phyloP scores from a whole-genome alignment of 2,329 filamentous ascomycete species.

The Aspergillus unguis region DNA sequence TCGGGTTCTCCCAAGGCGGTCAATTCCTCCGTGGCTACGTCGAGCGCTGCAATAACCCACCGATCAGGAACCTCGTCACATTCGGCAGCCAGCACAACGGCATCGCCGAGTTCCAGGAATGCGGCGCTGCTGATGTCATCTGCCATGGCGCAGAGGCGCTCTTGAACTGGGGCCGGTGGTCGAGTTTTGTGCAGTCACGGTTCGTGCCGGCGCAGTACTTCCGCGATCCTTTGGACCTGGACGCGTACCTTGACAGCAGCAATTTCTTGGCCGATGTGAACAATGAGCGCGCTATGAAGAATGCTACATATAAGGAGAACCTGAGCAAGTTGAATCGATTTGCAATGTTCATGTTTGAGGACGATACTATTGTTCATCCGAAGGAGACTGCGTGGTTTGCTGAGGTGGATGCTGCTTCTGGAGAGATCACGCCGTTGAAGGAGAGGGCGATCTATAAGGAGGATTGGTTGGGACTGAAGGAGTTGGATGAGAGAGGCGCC shows the following conservation, averaged over 20 bases:
- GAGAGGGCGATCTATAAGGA: conserved; percentile 74
- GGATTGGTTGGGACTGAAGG: conserved; percentile 87
- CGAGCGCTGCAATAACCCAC: conserved; percentile 76
- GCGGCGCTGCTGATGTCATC: conserved; percentile 67
- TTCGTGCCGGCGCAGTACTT: conserved; percentile 96
- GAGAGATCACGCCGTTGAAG: conserved; percentile 62
- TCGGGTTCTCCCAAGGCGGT: conserved; percentile 94
- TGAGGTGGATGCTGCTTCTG: conserved; percentile 69
- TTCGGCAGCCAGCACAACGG: conserved; percentile 92
- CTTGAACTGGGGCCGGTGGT: conserved; percentile 78
- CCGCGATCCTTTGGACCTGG: conserved; percentile 66
- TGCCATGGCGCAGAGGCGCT: conserved; percentile 78
- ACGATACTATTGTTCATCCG: conserved; percentile 81
- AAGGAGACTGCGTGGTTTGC: conserved; percentile 90
- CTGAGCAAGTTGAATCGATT: conserved; percentile 69
- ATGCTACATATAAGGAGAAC: conserved; percentile 67
- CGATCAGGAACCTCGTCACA: conserved; percentile 75
- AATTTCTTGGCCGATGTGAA: conserved; percentile 96
- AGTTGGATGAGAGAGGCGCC: conserved; percentile 73
- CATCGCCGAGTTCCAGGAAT: conserved; percentile 77
- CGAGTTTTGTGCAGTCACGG: conserved; percentile 68
- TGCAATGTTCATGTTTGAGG: conserved; percentile 83
- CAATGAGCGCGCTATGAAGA: conserved; percentile 79
- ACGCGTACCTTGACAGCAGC: conserved; percentile 71
- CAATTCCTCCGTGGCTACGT: conserved; percentile 92